Evolutionary conservation across 768 basidiomycete genomes (phyloP).

Genomic region (Trametes cubensis): DNA sequence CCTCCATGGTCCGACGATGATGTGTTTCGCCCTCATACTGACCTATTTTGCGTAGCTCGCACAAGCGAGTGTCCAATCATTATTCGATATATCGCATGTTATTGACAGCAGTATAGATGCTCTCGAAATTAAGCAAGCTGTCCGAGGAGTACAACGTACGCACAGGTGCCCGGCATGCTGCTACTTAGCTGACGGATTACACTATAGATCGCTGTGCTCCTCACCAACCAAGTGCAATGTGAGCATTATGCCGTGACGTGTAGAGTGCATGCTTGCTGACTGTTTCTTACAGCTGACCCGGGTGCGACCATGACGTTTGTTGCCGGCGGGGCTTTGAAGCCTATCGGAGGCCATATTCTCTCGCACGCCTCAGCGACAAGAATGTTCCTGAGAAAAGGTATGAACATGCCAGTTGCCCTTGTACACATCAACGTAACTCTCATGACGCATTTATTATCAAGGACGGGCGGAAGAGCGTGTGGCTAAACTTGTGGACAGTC

Average conservation of each 20-base stretch:
- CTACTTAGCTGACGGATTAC: constrained; percentile 22
- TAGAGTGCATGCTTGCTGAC: neutral
- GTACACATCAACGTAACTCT: neutral
- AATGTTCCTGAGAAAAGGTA: constrained; percentile 87
- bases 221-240: constrained; percentile 96
- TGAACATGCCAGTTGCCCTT: constrained; percentile 2
- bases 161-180: constrained; percentile 1
- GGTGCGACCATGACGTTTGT: constrained; percentile 96
- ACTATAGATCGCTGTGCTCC: constrained; percentile 73
- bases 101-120: constrained; percentile 55
- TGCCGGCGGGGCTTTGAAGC: constrained; percentile 89
- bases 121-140: constrained; percentile 87
- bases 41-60: constrained; percentile 59
- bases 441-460: constrained; percentile 32
- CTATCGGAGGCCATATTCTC: constrained; percentile 87
- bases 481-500: constrained; percentile 88
- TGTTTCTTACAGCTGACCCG: constrained; percentile 73
- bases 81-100: neutral
- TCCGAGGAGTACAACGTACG: constrained; percentile 89
- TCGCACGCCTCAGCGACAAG: constrained; percentile 88
- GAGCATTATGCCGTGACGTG: constrained; percentile 24
- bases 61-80: constrained; percentile 52
- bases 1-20: neutral
- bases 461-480: constrained; percentile 91
- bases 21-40: neutral